Evolutionary conservation across 148 eudicot genomes (phyloP).

Genomic region (Chenopodium formosanum): DNA sequence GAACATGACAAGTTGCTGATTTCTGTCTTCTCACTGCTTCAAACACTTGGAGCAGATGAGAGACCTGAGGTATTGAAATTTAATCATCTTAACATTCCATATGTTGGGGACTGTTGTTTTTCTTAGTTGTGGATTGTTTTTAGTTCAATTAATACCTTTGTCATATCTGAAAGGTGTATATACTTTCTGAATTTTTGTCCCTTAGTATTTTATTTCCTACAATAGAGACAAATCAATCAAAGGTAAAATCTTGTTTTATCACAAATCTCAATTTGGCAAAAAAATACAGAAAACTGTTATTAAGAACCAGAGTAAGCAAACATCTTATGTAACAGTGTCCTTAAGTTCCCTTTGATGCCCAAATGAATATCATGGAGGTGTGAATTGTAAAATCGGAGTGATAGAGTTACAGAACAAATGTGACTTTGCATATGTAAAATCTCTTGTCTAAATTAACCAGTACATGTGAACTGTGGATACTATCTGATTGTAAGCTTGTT

Average conservation of each 20-base stretch:
- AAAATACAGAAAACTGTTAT: neutral
- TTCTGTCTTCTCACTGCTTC: constrained; percentile 81
- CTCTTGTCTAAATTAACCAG: too few species aligned
- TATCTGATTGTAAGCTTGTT: too few species aligned
- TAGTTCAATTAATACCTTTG: neutral
- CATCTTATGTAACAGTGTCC: neutral
- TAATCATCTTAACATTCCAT: neutral
- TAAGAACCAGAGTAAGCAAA: neutral
- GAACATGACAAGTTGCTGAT: constrained; percentile 70
- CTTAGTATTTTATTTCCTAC: neutral
- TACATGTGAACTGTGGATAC: too few species aligned
- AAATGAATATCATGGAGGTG: too few species aligned
- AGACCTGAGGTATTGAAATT: constrained; percentile 80
- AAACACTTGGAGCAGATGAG: constrained; percentile 89
- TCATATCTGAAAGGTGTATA: neutral
- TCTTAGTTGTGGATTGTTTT: neutral
- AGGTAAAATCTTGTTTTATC: neutral
- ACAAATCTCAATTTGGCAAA: too few species aligned
- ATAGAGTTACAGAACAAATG: too few species aligned
- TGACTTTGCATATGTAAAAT: too few species aligned
- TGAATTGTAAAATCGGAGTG: too few species aligned
- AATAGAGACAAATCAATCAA: neutral
- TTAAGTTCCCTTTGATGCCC: too few species aligned
- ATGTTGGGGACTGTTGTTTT: neutral
- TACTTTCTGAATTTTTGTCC: neutral